phyloP scores from a whole-genome alignment of 345 rosid genomes.

The Rhizophora apiculata region DNA sequence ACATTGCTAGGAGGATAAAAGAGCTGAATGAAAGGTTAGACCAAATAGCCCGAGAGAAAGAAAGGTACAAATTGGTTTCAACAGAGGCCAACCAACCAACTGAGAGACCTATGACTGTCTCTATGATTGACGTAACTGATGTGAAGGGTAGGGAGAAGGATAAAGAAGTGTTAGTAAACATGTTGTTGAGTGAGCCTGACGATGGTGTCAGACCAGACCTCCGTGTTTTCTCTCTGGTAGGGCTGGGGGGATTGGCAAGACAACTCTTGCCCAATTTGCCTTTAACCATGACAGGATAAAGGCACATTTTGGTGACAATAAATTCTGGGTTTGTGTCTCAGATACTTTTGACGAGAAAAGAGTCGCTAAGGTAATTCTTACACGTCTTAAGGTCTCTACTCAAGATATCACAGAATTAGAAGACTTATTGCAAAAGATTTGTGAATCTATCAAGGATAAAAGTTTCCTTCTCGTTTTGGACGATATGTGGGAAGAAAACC shows the following conservation, averaged over 20 bases:
- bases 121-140: neutral
- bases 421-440: too few species aligned
- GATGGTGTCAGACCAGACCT: neutral
- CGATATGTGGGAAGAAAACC: too few species aligned
- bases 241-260: conserved; percentile 6
- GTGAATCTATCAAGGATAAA: neutral
- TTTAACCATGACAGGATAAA: neutral
- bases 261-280: neutral
- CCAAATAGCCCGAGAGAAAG: too few species aligned
- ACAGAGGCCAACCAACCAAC: too few species aligned
- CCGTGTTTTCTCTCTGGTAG: neutral
- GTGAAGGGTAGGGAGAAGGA: neutral
- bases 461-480: too few species aligned
- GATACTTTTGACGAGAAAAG: neutral
- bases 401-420: too few species aligned
- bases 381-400: neutral
- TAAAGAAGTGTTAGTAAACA: neutral
- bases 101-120: neutral
- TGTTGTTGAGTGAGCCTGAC: neutral
- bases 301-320: neutral
- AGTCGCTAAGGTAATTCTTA: neutral
- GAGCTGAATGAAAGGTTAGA: too few species aligned
- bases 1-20: too few species aligned
- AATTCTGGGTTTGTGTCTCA: conserved; percentile 1
- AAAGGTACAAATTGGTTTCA: too few species aligned